These are phyloP conservation scores for Ceriops zippeliana DNA, from an alignment of 345 rosid species.

Conservation along the genomic window DNA sequence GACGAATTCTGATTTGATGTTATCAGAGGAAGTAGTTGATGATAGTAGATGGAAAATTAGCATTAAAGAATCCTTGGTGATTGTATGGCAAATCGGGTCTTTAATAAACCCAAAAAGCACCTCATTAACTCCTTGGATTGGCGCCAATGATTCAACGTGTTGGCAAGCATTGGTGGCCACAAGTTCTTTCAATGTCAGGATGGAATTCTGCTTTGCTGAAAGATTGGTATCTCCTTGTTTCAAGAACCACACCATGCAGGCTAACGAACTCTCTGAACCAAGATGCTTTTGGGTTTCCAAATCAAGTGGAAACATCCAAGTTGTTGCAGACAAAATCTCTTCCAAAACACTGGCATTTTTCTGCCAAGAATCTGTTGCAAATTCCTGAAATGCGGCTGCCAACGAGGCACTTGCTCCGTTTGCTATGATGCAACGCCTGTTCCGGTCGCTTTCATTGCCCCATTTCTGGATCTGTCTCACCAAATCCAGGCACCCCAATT, in stretches of 20 bases:
- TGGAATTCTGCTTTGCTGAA: constrained; percentile 26
- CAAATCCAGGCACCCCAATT: constrained; percentile 13
- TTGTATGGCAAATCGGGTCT: constrained; percentile 25
- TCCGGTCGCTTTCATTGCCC: constrained; percentile 51
- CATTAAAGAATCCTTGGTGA: constrained; percentile 38
- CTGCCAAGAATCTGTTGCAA: constrained; percentile 25
- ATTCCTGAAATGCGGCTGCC: constrained; percentile 36
- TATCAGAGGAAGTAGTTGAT: constrained; percentile 3
- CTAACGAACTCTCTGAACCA: constrained; percentile 32
- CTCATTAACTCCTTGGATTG: constrained; percentile 24
- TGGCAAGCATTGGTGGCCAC: constrained; percentile 13
- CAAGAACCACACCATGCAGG: constrained; percentile 32
- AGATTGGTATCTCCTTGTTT: constrained; percentile 19
- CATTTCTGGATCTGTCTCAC: constrained; percentile 35
- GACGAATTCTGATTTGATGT: constrained; percentile 18
- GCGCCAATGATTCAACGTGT: constrained; percentile 14
- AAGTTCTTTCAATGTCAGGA: constrained; percentile 31
- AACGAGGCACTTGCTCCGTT: constrained; percentile 24
- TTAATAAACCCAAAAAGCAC: constrained; percentile 24
- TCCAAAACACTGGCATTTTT: constrained; percentile 22
- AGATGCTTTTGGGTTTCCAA: constrained; percentile 24
- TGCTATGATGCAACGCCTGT: constrained; percentile 26
- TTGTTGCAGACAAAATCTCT: constrained; percentile 29
- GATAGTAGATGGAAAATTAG: constrained; percentile 37
- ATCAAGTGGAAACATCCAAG: constrained; percentile 42